Evolutionary conservation across 2,329 filamentous ascomycete species (phyloP), one percentile per base, ranked within the genome.

Genomic region (Chrysosporium keratinophilum): DNA sequence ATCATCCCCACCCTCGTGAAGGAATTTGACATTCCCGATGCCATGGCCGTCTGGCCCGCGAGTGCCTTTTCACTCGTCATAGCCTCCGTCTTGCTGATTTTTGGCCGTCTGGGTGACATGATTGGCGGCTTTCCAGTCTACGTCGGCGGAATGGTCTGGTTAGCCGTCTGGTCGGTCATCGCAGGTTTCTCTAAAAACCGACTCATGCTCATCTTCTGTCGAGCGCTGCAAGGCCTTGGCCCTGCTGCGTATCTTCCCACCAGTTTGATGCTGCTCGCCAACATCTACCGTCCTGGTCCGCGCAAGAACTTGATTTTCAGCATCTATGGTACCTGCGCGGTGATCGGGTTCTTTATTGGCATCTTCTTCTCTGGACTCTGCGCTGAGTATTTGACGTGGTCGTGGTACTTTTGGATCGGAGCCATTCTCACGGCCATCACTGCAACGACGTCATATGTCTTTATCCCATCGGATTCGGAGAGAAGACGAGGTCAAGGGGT

Each of bases 181-280:
- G 79, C 78, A 14, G 87, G 86, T 10, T 87, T 90, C 69, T 83
- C 81, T 55, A 71, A 73, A 52, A 83, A 79, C 67, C 77, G 82
- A 56, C 66, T 80, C 49, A 86, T 88, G 82, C 74, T 90, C 57
- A 84, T 88, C 59, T 73, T 85, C 52, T 86, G 82, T 63, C 82
- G 87, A 50, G 85, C 85, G 7, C 70, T 89, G 42, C 85, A 88
- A 66, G 87, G 87, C 0, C 69, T 91, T 9, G 87, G 85, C 0
- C 77, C 84, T 1, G 84, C 85, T 0, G 84, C 85, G 0, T 87
- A 86, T 57, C 67, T 88, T 12, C 84, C 84, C 0, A 80, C 82
- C 0, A 79, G 83, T 1, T 77, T 88, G 54, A 83, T 83, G 70
- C 72, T 87, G 10, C 69, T 86, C 1, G 82, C 82, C 1, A 79